Percentiles rank a stretch among this genome's conserved stretches.
These are phyloP conservation scores for Umbelopsis vinacea DNA, from an alignment of 192 early-diverging fungal species.

Conservation along the genomic window DNA sequence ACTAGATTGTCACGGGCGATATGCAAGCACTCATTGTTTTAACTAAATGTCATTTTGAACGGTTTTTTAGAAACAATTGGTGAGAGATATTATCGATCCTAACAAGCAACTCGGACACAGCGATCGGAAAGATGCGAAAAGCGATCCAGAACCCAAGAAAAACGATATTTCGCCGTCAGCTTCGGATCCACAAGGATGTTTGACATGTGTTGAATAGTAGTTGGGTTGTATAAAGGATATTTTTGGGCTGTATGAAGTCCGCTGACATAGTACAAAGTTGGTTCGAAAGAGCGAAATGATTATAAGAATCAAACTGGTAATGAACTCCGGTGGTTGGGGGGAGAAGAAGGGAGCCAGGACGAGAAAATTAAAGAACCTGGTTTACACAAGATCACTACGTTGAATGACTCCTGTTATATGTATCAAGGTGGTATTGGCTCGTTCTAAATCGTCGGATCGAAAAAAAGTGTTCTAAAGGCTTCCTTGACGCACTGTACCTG, in stretches of 20 bases:
- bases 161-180: conserved; percentile 12
- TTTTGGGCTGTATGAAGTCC: conserved; percentile 13
- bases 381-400: neutral
- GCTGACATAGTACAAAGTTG: conserved; percentile 6
- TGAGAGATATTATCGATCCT: conserved; percentile 66
- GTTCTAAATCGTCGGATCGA: no score
- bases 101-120: conserved; percentile 71
- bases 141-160: conserved; percentile 15
- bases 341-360: neutral
- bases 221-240: neutral
- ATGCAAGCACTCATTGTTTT: neutral
- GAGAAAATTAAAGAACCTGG: neutral
- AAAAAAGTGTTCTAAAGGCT: no score
- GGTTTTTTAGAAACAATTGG: conserved; percentile 58
- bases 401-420: no score
- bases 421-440: no score
- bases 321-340: conserved; percentile 14
- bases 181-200: conserved; percentile 13
- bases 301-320: neutral
- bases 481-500: no score
- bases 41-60: neutral
- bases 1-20: neutral
- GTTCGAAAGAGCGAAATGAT: conserved; percentile 5
- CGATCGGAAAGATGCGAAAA: conserved; percentile 41
- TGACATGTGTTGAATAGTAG: conserved; percentile 18